These are phyloP conservation scores for Lachancea sp. DNA, from an alignment of 805 yeast species.

Conservation along the genomic window DNA sequence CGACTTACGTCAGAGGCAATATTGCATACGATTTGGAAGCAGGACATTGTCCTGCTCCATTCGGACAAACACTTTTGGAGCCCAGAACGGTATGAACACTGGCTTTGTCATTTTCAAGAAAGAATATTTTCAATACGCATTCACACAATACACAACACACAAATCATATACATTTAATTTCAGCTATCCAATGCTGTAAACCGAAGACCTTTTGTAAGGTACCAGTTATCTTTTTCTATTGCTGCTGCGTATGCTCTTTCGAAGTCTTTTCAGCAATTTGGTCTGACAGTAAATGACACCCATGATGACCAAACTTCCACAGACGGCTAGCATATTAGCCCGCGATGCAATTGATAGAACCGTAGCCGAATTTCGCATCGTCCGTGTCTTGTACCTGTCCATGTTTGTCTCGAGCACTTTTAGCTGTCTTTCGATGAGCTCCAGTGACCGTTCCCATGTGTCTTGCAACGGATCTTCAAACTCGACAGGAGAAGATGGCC, in stretches of 20 bases:
- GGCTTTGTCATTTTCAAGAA: too few relatives aligned
- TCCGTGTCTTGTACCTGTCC: conserved; percentile 84
- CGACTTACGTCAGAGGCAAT: conserved; percentile 74
- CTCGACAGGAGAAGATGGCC: conserved; percentile 42
- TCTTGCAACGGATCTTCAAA: conserved; percentile 28
- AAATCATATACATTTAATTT: too few relatives aligned
- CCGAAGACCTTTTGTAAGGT: too few relatives aligned
- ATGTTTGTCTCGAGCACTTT: conserved; percentile 51
- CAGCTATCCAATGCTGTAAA: too few relatives aligned
- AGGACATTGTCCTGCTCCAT: conserved; percentile 51
- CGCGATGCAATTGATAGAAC: conserved; percentile 59
- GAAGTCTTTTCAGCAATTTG: conserved; percentile 55
- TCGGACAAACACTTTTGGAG: conserved; percentile 56
- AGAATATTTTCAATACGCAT: too few relatives aligned
- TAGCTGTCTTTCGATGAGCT: conserved; percentile 53
- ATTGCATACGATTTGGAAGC: conserved; percentile 49
- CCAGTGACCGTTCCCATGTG: conserved; percentile 38
- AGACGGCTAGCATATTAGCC: conserved; percentile 58
- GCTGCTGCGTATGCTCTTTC: conserved; percentile 37
- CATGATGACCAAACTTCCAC: conserved; percentile 57
- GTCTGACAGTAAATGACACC: conserved; percentile 69
- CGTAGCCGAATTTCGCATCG: conserved; percentile 79
- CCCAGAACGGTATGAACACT: conserved; percentile 38
- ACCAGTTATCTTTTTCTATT: not conserved
- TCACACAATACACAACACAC: too few relatives aligned